Base-by-base conservation (phyloP, 805 yeast species). In the Henningerozyma blattae region DNA sequence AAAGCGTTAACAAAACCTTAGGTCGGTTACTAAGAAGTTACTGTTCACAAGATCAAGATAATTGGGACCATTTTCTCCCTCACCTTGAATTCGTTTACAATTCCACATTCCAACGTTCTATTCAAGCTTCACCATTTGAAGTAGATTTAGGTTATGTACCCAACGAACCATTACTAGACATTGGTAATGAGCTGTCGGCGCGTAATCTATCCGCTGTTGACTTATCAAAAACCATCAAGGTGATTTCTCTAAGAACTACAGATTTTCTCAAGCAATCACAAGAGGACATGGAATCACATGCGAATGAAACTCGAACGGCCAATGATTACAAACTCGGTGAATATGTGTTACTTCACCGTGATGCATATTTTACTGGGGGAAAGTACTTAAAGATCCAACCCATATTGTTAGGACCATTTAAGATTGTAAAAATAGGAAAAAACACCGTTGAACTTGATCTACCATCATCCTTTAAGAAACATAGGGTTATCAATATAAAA, bases 81-180 rank as follows among this genome's bases (percentile, higher is more conserved):
- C 30, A 27, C 13, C 8, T 34, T 6, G 31, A 34, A 20, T 34
- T 16, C 27, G 30, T 31, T 4, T 34, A 34, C 17, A 27, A 31
- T 22, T 8, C 14, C 15, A 19, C 28, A 4, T n/a, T n/a, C n/a
- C 14, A 15, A 27, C 17, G 22, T 14, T 13, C 13, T 5, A 14
- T 16, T 7, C 5, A 15, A 8, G 17, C 12, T 18, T 16, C 31
- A 15, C 37, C 37, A 9, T 34, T 31, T 19, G 22, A 27, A 30
- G 34, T 31, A 14, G 34, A 34, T 20, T 22, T 31, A 31, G 37
- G 34, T 3, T 20, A 7, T 20, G 25, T 8, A 10, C 43, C 41
- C 7, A 37, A 37, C 20, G 20, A 16, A 27, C 43, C 40, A 5
- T 3, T 17, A 17, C 18, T 35, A n/a, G 15, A 26, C 7, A 30